These are phyloP conservation scores for Saccharomycodes ludwigii DNA, from an alignment of 805 yeast genomes.

Conservation along the genomic window DNA sequence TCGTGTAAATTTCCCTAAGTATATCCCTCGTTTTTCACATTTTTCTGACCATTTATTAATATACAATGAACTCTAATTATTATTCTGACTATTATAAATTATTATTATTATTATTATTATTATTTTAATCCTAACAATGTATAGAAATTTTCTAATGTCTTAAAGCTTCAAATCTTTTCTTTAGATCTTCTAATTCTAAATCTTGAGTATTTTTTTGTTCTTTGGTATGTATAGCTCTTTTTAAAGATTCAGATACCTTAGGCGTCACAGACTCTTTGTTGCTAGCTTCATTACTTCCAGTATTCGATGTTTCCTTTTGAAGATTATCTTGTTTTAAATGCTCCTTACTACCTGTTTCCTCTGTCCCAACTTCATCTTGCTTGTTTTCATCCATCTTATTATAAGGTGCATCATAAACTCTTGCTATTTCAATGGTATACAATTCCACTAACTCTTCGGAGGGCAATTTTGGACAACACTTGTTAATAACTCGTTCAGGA, in stretches of 20 bases:
- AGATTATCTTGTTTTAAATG: conserved; percentile 20
- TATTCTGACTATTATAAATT: no score
- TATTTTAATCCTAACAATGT: no score
- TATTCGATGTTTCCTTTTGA: neutral
- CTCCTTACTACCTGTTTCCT: conserved; percentile 23
- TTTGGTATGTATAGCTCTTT: conserved; percentile 29
- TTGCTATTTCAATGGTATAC: conserved; percentile 70
- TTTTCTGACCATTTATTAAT: no score
- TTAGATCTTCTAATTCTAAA: conserved; percentile 50
- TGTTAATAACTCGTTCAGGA: conserved; percentile 51
- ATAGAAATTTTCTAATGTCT: no score
- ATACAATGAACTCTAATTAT: no score
- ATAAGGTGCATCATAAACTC: conserved; percentile 65
- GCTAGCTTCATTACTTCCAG: conserved; percentile 1
- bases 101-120: no score
- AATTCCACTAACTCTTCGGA: conserved; percentile 47
- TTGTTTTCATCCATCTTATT: conserved; percentile 31
- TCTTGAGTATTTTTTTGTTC: conserved; percentile 22
- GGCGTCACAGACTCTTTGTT: neutral
- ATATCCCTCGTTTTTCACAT: no score
- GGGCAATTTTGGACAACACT: conserved; percentile 63
- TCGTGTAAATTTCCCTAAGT: no score
- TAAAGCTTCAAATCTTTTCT: conserved; percentile 68
- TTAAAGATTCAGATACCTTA: conserved; percentile 7
- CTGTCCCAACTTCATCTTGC: conserved; percentile 16